Evolutionary conservation across 2,329 filamentous ascomycete genomes (phyloP).

Genomic region (Monilinia laxa): DNA sequence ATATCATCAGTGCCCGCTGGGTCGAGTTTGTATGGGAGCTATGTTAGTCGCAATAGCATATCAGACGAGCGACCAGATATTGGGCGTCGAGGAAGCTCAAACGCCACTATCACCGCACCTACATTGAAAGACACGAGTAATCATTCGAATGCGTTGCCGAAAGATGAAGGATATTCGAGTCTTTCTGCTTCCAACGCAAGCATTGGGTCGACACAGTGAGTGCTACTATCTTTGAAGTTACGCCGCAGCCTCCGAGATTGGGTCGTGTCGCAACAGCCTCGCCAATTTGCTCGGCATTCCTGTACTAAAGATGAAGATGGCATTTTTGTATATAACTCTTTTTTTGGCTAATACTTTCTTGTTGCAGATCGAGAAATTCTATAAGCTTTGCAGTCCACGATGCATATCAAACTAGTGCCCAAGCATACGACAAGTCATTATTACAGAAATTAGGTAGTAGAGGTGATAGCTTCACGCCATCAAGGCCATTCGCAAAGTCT

Average conservation of each 20-base stretch:
- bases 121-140: slow-evolving; percentile 39
- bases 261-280: not conserved
- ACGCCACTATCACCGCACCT: slow-evolving; percentile 46
- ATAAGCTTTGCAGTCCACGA: slow-evolving; percentile 41
- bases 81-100: slow-evolving; percentile 43
- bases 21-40: slow-evolving; percentile 51
- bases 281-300: slow-evolving; percentile 15
- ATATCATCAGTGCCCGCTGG: slow-evolving; percentile 47
- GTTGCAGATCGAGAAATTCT: slow-evolving; percentile 30
- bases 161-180: slow-evolving; percentile 43
- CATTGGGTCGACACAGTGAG: slow-evolving; percentile 39
- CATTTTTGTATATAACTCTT: not conserved
- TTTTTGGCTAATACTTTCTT: slow-evolving; percentile 23
- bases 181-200: slow-evolving; percentile 40
- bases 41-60: slow-evolving; percentile 36
- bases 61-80: slow-evolving; percentile 36
- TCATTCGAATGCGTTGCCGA: not conserved
- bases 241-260: not conserved
- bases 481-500: slow-evolving; percentile 35
- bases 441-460: slow-evolving; percentile 41
- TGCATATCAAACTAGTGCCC: slow-evolving; percentile 39
- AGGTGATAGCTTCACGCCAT: slow-evolving; percentile 40
- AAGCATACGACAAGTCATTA: slow-evolving; percentile 43
- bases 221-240: slow-evolving; percentile 24
- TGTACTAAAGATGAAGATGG: not conserved